Conservation (phyloP, 2,329 filamentous ascomycete species). For the Chrysoporthe austroafricana region DNA sequence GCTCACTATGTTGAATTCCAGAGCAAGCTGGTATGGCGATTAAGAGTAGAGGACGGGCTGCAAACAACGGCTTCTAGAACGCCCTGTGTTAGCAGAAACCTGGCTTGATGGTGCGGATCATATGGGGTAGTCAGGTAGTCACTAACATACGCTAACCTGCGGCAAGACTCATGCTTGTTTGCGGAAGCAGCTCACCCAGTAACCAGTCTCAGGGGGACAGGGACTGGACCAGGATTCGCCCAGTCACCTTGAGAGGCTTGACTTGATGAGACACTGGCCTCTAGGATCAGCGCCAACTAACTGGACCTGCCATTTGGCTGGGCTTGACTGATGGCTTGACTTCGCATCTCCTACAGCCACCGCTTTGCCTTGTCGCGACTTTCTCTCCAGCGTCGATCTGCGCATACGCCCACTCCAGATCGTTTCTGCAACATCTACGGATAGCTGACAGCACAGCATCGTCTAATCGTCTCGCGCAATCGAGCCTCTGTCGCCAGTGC, state of each 20-base stretch:
- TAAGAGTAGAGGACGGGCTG: background rate
- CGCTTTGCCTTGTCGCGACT: constrained; percentile 3
- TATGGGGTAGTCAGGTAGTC: background rate
- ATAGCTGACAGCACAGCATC: constrained; percentile 11
- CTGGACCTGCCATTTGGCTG: background rate
- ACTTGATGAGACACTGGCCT: constrained; percentile 10
- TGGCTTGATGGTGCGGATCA: background rate
- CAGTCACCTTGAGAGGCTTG: constrained; percentile 6
- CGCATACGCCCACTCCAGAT: background rate
- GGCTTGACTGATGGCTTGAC: background rate
- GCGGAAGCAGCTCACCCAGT: background rate
- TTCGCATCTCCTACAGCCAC: constrained; percentile 11
- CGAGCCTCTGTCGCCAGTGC: background rate
- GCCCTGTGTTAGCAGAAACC: background rate
- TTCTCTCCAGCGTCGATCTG: constrained; percentile 15
- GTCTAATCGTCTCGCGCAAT: constrained; percentile 9
- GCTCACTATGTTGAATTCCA: background rate
- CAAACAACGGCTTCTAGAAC: background rate
- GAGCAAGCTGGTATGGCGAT: background rate
- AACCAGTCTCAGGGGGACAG: constrained; percentile 2
- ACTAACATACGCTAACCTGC: background rate
- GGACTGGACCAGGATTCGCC: background rate
- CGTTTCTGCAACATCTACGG: constrained; percentile 4
- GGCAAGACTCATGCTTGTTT: background rate
- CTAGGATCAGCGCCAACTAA: constrained; percentile 5